Conservation (phyloP, 148 eudicot genomes). For the Salicornia ramosissima region DNA sequence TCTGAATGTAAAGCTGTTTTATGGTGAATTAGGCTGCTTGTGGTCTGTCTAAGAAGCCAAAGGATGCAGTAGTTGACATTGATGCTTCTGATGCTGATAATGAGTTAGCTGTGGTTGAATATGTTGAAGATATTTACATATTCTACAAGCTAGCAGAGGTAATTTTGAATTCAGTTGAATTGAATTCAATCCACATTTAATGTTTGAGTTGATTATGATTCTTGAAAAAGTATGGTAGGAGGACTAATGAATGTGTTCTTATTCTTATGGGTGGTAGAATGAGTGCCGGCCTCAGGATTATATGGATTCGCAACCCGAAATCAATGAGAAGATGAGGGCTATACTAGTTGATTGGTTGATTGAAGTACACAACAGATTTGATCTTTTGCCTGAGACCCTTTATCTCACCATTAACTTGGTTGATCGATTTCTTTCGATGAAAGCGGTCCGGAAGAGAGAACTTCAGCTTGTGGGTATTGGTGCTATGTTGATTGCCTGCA, state of each 20-base stretch:
- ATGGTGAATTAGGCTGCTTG: slow-evolving; percentile 49
- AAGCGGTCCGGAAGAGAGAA: slow-evolving; percentile 48
- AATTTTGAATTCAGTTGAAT: slow-evolving; percentile 1
- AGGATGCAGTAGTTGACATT: slow-evolving; percentile 45
- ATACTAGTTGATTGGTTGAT: slow-evolving; percentile 81
- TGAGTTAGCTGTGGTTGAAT: slow-evolving; percentile 80
- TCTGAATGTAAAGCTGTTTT: not conserved
- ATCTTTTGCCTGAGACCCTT: slow-evolving; percentile 71
- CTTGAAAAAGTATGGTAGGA: slow-evolving; percentile 21
- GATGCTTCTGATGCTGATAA: slow-evolving; percentile 63
- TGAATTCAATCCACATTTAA: slow-evolving; percentile 22
- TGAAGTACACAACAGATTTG: slow-evolving; percentile 72
- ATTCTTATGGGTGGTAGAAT: slow-evolving; percentile 33
- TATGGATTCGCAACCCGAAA: slow-evolving; percentile 53
- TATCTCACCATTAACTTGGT: slow-evolving; percentile 64
- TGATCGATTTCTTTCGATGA: slow-evolving; percentile 60
- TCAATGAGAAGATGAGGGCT: slow-evolving; percentile 64
- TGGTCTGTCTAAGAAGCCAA: slow-evolving; percentile 48
- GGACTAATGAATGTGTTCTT: slow-evolving; percentile 55
- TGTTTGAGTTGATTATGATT: slow-evolving; percentile 27
- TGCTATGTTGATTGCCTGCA: slow-evolving; percentile 78
- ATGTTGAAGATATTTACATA: slow-evolving; percentile 76
- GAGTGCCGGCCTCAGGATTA: slow-evolving; percentile 54
- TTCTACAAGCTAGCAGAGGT: slow-evolving; percentile 67
- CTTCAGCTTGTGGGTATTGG: slow-evolving; percentile 77